These are phyloP conservation scores for Scedosporium aurantiacum DNA, from an alignment of 2,329 filamentous ascomycete genomes.

Conservation along the genomic window DNA sequence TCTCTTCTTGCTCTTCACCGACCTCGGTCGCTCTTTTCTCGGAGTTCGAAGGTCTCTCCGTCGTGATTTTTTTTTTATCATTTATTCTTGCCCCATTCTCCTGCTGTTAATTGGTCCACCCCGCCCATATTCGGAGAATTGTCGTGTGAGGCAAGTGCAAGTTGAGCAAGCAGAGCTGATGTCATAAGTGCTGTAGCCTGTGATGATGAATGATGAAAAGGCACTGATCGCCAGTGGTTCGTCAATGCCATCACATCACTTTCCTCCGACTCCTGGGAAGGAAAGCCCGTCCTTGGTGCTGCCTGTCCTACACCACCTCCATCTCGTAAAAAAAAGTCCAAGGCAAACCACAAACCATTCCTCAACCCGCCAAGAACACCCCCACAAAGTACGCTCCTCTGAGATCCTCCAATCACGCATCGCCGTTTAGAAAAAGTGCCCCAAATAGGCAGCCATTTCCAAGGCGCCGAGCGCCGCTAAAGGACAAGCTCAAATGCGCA, in stretches of 20 bases:
- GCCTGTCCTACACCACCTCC: neutral
- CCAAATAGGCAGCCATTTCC: slow-evolving; percentile 1
- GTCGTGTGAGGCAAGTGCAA: neutral
- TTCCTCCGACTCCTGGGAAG: neutral
- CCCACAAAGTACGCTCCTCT: neutral
- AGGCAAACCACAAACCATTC: neutral
- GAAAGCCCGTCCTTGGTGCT: neutral
- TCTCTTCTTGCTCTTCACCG: neutral
- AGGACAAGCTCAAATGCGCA: neutral
- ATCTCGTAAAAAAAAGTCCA: neutral
- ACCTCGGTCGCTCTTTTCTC: neutral
- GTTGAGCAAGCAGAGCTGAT: neutral
- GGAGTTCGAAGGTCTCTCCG: neutral
- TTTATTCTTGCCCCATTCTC: neutral
- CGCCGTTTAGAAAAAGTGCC: neutral
- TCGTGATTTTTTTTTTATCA: neutral
- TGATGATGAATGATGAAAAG: neutral
- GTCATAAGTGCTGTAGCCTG: neutral
- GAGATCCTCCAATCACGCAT: neutral
- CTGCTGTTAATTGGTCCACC: neutral
- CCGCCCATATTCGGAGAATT: neutral
- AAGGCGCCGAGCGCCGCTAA: neutral
- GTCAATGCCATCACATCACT: neutral
- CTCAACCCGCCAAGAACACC: neutral
- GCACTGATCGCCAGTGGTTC: neutral